Evolutionary conservation across 2,329 filamentous ascomycete genomes (phyloP).

Genomic region (Fusarium pininemorale): DNA sequence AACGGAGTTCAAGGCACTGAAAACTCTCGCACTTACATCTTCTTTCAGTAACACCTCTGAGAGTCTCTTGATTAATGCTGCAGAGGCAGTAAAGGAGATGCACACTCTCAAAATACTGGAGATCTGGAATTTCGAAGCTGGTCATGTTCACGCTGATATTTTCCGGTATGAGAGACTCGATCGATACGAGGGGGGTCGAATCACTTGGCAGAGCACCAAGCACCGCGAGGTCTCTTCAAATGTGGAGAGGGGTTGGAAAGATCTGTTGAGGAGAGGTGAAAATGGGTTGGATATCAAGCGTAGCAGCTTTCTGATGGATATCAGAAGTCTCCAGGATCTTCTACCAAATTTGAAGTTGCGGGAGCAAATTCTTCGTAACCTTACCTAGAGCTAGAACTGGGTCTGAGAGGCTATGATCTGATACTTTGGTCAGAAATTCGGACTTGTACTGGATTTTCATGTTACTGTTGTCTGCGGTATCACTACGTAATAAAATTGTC

Average conservation of each 20-base stretch:
- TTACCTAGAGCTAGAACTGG: too few relatives aligned
- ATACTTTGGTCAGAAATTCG: rapidly evolving
- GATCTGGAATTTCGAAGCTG: neutral
- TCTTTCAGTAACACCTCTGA: neutral
- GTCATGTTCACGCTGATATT: neutral
- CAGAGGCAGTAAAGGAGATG: neutral
- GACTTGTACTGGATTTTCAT: rapidly evolving
- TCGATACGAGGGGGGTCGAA: too few relatives aligned
- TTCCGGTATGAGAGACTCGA: neutral
- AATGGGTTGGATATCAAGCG: neutral
- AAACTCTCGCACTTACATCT: neutral
- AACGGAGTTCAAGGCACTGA: neutral
- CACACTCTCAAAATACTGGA: neutral
- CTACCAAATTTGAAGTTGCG: neutral
- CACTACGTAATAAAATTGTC: rapidly evolving
- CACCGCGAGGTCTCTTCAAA: neutral
- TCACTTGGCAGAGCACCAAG: neutral
- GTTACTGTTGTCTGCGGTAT: neutral
- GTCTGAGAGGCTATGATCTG: too few relatives aligned
- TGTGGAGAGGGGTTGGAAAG: neutral
- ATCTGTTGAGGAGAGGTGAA: neutral
- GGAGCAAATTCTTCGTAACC: neutral
- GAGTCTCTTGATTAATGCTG: neutral
- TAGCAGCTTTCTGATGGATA: neutral
- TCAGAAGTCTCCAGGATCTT: neutral